Evolutionary conservation across 2,329 filamentous ascomycete genomes (phyloP).

Genomic region (Fusarium nurragi): DNA sequence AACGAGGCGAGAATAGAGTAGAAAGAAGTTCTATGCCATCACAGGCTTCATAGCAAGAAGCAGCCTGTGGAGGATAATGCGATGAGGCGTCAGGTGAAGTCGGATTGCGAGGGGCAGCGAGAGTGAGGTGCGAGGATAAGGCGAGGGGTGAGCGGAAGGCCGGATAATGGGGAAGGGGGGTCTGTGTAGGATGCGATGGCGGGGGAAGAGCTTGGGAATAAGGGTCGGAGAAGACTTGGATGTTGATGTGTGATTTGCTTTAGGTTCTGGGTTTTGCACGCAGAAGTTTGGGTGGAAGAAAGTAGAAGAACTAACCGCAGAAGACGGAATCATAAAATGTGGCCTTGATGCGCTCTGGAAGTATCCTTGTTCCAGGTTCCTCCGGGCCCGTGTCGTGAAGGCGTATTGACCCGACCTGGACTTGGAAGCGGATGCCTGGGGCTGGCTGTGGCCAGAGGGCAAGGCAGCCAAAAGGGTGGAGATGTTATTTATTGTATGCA

Average conservation of each 20-base stretch:
- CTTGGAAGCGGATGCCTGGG: slow-evolving; percentile 31
- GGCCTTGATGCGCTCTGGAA: slow-evolving; percentile 29
- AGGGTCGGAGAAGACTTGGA: background rate
- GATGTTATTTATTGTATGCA: slow-evolving; percentile 8
- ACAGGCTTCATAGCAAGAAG: slow-evolving; percentile 39
- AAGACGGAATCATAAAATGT: slow-evolving; percentile 8
- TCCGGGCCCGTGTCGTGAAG: slow-evolving; percentile 27
- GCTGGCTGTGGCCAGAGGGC: slow-evolving; percentile 17
- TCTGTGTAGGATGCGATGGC: slow-evolving; percentile 33
- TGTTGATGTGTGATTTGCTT: background rate
- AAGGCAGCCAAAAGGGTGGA: slow-evolving; percentile 17
- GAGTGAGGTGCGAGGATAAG: slow-evolving; percentile 30
- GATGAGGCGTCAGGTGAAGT: slow-evolving; percentile 37
- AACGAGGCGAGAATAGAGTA: slow-evolving; percentile 53
- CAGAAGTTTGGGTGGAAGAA: slow-evolving; percentile 15
- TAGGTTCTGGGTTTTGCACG: slow-evolving; percentile 4
- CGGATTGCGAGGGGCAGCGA: slow-evolving; percentile 40
- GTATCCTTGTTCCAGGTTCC: slow-evolving; percentile 28
- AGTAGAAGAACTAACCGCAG: slow-evolving; percentile 31
- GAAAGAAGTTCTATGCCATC: slow-evolving; percentile 43
- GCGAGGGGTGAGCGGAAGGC: slow-evolving; percentile 43
- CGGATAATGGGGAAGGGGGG: slow-evolving; percentile 41
- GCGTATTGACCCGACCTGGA: slow-evolving; percentile 27
- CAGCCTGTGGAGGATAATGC: slow-evolving; percentile 35
- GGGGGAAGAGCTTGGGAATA: slow-evolving; percentile 10